A percentile compares a stretch with the other conserved stretches of the same genome.
phyloP scores from a whole-genome alignment of 257 asterid species.

The Gentiana dahurica region DNA sequence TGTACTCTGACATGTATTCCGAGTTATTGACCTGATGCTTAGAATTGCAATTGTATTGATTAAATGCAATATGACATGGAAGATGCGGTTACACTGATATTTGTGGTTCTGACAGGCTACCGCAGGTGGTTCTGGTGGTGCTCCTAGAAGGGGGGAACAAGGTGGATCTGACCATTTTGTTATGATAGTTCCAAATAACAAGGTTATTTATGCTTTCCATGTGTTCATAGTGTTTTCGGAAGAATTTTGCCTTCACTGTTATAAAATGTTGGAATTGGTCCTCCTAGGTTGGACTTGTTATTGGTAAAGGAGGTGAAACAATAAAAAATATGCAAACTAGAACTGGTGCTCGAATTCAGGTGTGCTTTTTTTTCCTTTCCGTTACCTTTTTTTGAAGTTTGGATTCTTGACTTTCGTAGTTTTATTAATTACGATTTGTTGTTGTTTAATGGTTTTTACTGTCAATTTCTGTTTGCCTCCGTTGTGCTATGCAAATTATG shows the following conservation, averaged over 20 bases:
- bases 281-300: constrained; percentile 91
- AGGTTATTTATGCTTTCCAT: constrained; percentile 27
- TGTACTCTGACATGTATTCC: no score
- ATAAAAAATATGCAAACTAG: constrained; percentile 81
- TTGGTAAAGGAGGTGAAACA: constrained; percentile 98
- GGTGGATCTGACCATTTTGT: constrained; percentile 61
- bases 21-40: no score
- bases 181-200: constrained; percentile 69
- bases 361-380: constrained; percentile 1
- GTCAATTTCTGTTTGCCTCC: neutral
- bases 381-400: no score
- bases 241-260: neutral
- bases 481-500: no score
- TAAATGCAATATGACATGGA: no score
- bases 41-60: no score
- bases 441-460: neutral
- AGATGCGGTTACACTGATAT: no score
- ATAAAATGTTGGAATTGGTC: neutral
- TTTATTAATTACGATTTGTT: no score
- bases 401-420: no score
- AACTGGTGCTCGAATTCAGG: constrained; percentile 94
- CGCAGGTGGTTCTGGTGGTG: constrained; percentile 64
- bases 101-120: constrained; percentile 47
- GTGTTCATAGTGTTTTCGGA: neutral
- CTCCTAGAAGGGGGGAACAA: constrained; percentile 54